Evolutionary conservation across 352 stramenopile genomes (phyloP).

Genomic region (Detonula confervacea): DNA sequence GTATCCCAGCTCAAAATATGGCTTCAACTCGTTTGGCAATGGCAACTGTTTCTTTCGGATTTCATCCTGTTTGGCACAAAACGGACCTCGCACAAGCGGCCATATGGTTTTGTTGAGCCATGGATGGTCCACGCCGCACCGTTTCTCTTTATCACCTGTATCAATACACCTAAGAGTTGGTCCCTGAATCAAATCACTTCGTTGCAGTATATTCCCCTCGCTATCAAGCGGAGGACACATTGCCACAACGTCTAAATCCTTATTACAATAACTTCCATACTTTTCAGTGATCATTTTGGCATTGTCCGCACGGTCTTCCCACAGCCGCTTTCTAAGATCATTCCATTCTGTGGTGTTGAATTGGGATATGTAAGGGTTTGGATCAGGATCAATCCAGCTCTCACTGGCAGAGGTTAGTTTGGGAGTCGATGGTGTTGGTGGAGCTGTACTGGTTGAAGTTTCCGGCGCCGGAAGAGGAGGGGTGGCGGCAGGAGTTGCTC

Average conservation of each 20-base stretch:
- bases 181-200: not conserved
- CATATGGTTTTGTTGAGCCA: slow-evolving; percentile 33
- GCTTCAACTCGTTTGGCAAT: slow-evolving; percentile 10
- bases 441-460: not conserved
- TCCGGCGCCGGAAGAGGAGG: too few relatives aligned
- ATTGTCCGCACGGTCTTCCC: slow-evolving; percentile 6
- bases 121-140: slow-evolving; percentile 4
- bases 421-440: not conserved
- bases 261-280: slow-evolving; percentile 12
- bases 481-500: too few relatives aligned
- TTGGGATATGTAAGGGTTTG: slow-evolving; percentile 7
- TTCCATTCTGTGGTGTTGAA: slow-evolving; percentile 28
- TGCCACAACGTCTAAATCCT: slow-evolving; percentile 1
- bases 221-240: slow-evolving; percentile 11
- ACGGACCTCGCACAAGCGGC: slow-evolving; percentile 22
- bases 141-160: not conserved
- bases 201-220: not conserved
- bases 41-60: slow-evolving; percentile 9
- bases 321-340: not conserved
- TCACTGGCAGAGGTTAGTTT: not conserved
- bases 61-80: slow-evolving; percentile 4
- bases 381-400: not conserved
- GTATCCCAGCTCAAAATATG: slow-evolving; percentile 25
- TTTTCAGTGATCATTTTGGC: slow-evolving; percentile 9
- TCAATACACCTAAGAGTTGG: slow-evolving; percentile 1